Conservation (phyloP, 441 rosid species). For the Dalechampia spathulata region DNA sequence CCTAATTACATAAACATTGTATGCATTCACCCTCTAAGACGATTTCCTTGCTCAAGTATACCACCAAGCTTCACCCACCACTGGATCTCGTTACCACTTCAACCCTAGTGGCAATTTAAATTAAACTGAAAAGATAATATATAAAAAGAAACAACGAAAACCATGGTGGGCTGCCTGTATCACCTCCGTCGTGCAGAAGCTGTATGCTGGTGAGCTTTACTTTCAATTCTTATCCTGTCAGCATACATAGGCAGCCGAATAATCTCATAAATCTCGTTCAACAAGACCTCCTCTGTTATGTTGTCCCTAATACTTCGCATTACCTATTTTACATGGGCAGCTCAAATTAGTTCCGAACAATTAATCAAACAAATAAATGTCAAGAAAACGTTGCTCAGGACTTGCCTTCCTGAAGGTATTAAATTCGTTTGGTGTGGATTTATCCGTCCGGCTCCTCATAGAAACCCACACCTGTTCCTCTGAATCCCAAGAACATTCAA, state of each 20-base stretch:
- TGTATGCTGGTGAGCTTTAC: slow-evolving; percentile 7
- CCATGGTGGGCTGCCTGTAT: no score
- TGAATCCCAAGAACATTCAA: slow-evolving; percentile 71
- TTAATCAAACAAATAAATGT: no score
- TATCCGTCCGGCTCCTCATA: slow-evolving; percentile 77
- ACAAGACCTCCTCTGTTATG: slow-evolving; percentile 69
- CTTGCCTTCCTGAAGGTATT: slow-evolving; percentile 86
- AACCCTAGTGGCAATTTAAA: no score
- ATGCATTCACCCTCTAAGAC: no score
- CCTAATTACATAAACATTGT: no score
- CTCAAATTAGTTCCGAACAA: no score
- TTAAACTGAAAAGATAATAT: no score
- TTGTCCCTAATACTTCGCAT: slow-evolving; percentile 89
- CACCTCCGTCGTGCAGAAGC: slow-evolving; percentile 6
- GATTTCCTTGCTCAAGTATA: no score
- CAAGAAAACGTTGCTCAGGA: no score
- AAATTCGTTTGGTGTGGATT: slow-evolving; percentile 71
- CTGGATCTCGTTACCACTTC: no score
- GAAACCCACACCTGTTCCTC: slow-evolving; percentile 52
- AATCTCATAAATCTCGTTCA: slow-evolving; percentile 66
- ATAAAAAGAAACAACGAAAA: no score
- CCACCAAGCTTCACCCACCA: no score
- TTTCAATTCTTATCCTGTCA: slow-evolving; percentile 24
- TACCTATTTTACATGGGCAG: slow-evolving; percentile 45
- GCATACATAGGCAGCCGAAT: slow-evolving; percentile 86